phyloP scores from a whole-genome alignment of 2,329 filamentous ascomycete genomes.

The Aspergillus versicolor region DNA sequence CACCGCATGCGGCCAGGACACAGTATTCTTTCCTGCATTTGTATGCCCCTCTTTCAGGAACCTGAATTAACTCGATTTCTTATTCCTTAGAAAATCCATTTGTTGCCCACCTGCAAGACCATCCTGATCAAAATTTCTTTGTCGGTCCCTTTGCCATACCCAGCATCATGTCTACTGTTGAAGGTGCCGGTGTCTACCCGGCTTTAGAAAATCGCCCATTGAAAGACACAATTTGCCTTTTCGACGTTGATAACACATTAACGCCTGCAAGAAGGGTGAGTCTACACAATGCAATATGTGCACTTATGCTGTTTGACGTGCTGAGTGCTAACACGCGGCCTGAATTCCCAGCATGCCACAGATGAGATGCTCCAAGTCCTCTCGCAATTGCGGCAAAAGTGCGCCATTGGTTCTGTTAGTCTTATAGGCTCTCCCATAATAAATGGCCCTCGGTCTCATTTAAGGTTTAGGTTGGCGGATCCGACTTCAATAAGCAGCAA shows the following conservation, averaged over 20 bases:
- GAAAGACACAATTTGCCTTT: constrained; percentile 91
- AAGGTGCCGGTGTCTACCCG: constrained; percentile 54
- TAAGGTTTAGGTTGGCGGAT: constrained; percentile 67
- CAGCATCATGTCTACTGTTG: constrained; percentile 27
- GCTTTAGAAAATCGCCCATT: constrained; percentile 79
- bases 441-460: constrained; percentile 16
- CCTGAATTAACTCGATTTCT: constrained; percentile 1
- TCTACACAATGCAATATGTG: not conserved
- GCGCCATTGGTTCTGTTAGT: constrained; percentile 35
- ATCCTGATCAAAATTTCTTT: not conserved
- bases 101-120: not conserved
- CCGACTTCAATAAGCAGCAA: constrained; percentile 89
- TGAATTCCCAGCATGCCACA: constrained; percentile 57
- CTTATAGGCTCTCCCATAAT: not conserved
- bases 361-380: constrained; percentile 84
- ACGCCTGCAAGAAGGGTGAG: constrained; percentile 73
- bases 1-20: constrained; percentile 32
- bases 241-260: constrained; percentile 94
- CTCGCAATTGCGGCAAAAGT: constrained; percentile 68
- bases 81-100: not conserved
- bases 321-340: not conserved
- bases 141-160: constrained; percentile 5
- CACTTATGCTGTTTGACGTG: not conserved
- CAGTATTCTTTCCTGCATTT: constrained; percentile 5
- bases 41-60: constrained; percentile 6